Base-by-base conservation (phyloP, 1,139 yeast genomes). In the Yamadazyma triangularis region DNA sequence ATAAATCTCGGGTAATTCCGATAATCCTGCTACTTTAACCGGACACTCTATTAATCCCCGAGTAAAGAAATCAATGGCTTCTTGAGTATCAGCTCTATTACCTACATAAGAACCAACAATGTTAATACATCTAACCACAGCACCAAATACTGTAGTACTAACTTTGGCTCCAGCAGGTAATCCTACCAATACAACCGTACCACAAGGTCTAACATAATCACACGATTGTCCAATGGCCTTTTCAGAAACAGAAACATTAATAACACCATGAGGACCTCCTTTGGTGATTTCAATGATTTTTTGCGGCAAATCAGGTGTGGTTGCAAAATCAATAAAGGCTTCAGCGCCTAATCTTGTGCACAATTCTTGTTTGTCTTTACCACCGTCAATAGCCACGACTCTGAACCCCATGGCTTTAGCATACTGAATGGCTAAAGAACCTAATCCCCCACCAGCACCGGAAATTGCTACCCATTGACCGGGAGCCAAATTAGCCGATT, bases 361-460 rank as follows among this genome's bases (percentile, higher is more conserved):
- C 47, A 79, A 64, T 33, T 66, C 66, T 39, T 68, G 77, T 60
- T 81, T 81, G 25, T 73, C 86, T 15, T 54, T 77, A 56, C 88
- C 88, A 52, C 86, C 86, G 48, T 82, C 89, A 45, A 82, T 80
- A 54, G 77, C 89, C 14, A 82, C 46, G 28, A 80, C 86, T 63
- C 88, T 71, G 52, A 65, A 65, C 45, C 88, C 89, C 87, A 77
- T 73, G 34, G 86, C 86, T 43, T 60, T 71, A 34, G 88, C 88
- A 54, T 80, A 80, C 61, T 81, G 89, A 36, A 77, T 64, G 27
- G 87, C 88, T 39, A 81, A 61, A 23, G 87, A 75, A 45, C 89
- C 89, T 51, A 81, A 70, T 41, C 88, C 88, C 60, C 89, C 88
- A 48, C 75, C 85, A 31, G 87, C 88, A 63, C 88, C 89, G 25